Percentiles rank a stretch among this genome's conserved stretches.
Conservation (phyloP, 371 early-diverging fungal genomes). For the Mucor piriformis region DNA sequence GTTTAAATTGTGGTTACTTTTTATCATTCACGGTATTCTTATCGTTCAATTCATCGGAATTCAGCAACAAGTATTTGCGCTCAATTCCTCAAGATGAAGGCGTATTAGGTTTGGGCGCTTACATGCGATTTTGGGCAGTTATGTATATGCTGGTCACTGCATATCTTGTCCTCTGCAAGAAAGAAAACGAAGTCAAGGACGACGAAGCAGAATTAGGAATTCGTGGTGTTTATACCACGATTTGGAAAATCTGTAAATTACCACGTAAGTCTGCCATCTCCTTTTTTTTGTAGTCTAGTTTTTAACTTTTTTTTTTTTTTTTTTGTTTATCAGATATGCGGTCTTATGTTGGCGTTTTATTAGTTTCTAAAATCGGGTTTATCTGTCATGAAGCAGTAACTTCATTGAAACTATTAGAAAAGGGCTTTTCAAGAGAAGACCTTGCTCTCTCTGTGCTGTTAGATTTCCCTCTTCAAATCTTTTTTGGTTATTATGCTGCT, state of each 20-base stretch:
- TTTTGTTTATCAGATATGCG: slow-evolving; percentile 69
- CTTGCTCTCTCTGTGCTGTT: slow-evolving; percentile 89
- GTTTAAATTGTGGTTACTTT: slow-evolving; percentile 94
- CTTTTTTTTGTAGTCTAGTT: background rate
- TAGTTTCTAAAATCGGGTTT: slow-evolving; percentile 93
- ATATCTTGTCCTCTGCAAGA: slow-evolving; percentile 79
- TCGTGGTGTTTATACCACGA: slow-evolving; percentile 62
- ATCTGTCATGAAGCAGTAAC: slow-evolving; percentile 94
- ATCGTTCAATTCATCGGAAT: slow-evolving; percentile 92
- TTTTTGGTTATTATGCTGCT: slow-evolving; percentile 97
- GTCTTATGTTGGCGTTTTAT: slow-evolving; percentile 74
- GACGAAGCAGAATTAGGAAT: slow-evolving; percentile 62
- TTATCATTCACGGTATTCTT: slow-evolving; percentile 95
- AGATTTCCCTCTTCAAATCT: slow-evolving; percentile 95
- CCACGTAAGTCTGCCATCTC: slow-evolving; percentile 63
- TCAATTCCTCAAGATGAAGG: slow-evolving; percentile 71
- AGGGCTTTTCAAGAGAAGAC: slow-evolving; percentile 94
- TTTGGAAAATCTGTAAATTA: slow-evolving; percentile 72
- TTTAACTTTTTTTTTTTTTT: background rate
- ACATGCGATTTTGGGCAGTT: slow-evolving; percentile 91
- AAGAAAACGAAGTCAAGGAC: slow-evolving; percentile 52
- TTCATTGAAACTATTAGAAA: slow-evolving; percentile 90
- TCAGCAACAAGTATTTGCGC: slow-evolving; percentile 92
- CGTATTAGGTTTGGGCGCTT: slow-evolving; percentile 78
- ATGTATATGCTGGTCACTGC: slow-evolving; percentile 85